Evolutionary conservation across 2,329 filamentous ascomycete species (phyloP).

Genomic region (Stachybotrys echinatus): DNA sequence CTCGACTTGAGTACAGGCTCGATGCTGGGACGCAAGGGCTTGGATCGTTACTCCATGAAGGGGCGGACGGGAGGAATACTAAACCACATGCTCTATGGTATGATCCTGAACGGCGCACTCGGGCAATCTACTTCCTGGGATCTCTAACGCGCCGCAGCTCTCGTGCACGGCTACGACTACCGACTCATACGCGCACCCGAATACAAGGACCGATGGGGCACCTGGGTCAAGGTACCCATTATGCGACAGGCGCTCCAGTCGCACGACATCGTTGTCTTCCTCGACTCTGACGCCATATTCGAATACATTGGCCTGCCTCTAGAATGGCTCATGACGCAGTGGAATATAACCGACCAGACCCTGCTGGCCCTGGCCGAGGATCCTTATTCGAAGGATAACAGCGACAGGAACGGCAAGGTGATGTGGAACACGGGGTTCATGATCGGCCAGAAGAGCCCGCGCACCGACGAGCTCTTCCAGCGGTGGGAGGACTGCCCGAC

Average conservation of each 20-base stretch:
- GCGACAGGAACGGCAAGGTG: slow-evolving; percentile 24
- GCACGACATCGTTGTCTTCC: slow-evolving; percentile 29
- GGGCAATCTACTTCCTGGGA: slow-evolving; percentile 2
- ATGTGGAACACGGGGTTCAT: slow-evolving; percentile 45
- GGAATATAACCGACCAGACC: slow-evolving; percentile 25
- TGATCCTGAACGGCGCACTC: not conserved
- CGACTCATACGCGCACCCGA: slow-evolving; percentile 27
- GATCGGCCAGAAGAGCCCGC: slow-evolving; percentile 38
- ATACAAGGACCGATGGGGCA: slow-evolving; percentile 26
- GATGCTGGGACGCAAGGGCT: not conserved
- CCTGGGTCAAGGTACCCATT: slow-evolving; percentile 33
- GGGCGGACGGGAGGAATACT: not conserved
- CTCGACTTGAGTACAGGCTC: not conserved
- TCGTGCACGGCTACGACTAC: slow-evolving; percentile 35
- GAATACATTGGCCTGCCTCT: slow-evolving; percentile 29
- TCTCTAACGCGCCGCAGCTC: slow-evolving; percentile 15
- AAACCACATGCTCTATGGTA: slow-evolving; percentile 2
- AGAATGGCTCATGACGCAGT: slow-evolving; percentile 36
- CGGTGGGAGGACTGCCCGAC: slow-evolving; percentile 36
- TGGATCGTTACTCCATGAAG: not conserved
- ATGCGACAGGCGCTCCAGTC: slow-evolving; percentile 28
- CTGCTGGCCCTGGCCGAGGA: slow-evolving; percentile 30
- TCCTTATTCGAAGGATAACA: slow-evolving; percentile 23
- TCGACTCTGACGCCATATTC: slow-evolving; percentile 35
- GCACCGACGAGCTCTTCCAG: slow-evolving; percentile 36